Evolutionary conservation across 2,329 filamentous ascomycete species (phyloP).

Genomic region (Neonectria coccinea): DNA sequence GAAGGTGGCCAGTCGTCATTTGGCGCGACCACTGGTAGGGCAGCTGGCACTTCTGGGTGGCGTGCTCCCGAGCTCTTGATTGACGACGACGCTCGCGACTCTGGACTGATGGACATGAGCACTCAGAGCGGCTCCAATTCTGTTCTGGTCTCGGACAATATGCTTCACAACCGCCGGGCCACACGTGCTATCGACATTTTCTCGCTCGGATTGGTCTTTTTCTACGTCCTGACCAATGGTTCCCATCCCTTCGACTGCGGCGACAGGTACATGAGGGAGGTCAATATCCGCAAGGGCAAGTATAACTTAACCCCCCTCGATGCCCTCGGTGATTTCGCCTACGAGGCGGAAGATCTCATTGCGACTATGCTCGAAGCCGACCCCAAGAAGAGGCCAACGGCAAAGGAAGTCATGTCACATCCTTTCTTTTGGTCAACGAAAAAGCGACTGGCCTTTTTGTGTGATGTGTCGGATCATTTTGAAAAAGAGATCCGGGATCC

Average conservation of each 20-base stretch:
- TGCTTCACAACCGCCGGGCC: constrained; percentile 77
- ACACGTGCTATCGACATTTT: constrained; percentile 98
- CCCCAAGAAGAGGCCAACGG: constrained; percentile 73
- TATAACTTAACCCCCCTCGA: constrained; percentile 79
- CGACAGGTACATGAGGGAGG: constrained; percentile 93
- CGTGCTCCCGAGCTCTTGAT: constrained; percentile 93
- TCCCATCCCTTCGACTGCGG: constrained; percentile 94
- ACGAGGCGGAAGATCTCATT: constrained; percentile 90
- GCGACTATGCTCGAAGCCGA: constrained; percentile 76
- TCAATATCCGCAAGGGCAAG: constrained; percentile 94
- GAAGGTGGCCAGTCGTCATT: constrained; percentile 96
- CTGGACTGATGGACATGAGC: constrained; percentile 60
- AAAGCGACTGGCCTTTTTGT: constrained; percentile 91
- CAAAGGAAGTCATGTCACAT: constrained; percentile 85
- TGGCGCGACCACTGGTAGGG: constrained; percentile 92
- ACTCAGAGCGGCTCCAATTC: constrained; percentile 72
- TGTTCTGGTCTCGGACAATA: constrained; percentile 67
- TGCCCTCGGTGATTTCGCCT: constrained; percentile 82
- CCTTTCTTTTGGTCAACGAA: constrained; percentile 97
- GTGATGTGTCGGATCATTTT: constrained; percentile 95
- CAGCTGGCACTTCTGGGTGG: constrained; percentile 94
- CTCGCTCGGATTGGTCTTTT: constrained; percentile 96
- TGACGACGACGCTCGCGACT: constrained; percentile 75
- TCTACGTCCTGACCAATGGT: constrained; percentile 95
- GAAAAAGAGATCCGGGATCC: constrained; percentile 91